phyloP scores from a whole-genome alignment of 2,329 filamentous ascomycete genomes.

The Myrmaecium sp. region DNA sequence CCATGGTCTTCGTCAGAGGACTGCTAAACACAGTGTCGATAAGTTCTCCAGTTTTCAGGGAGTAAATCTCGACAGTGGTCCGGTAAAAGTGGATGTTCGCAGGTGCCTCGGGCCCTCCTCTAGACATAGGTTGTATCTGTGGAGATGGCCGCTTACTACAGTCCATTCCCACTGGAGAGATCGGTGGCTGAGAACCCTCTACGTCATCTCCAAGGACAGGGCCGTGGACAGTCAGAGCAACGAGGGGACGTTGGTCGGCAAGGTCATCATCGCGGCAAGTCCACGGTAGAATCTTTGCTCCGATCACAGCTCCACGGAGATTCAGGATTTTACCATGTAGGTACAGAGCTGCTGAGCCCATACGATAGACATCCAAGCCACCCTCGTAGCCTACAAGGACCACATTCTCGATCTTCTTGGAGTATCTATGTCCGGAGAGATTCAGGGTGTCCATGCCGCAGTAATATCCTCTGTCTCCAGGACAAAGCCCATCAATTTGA shows the following conservation, averaged over 20 bases:
- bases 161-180: slow-evolving; percentile 14
- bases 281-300: slow-evolving; percentile 71
- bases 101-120: slow-evolving; percentile 11
- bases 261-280: slow-evolving; percentile 35
- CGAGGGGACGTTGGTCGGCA: slow-evolving; percentile 47
- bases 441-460: slow-evolving; percentile 63
- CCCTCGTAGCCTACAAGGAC: slow-evolving; percentile 67
- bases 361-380: slow-evolving; percentile 56
- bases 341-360: slow-evolving; percentile 56
- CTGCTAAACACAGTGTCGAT: slow-evolving; percentile 60
- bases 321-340: slow-evolving; percentile 55
- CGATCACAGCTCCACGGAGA: slow-evolving; percentile 60
- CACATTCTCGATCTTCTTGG: slow-evolving; percentile 37
- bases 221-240: slow-evolving; percentile 68
- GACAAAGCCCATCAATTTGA: slow-evolving; percentile 51
- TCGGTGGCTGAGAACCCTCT: slow-evolving; percentile 18
- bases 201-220: slow-evolving; percentile 40
- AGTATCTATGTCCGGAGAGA: slow-evolving; percentile 26
- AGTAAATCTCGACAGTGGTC: slow-evolving; percentile 80
- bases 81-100: slow-evolving; percentile 48
- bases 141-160: slow-evolving; percentile 18
- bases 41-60: slow-evolving; percentile 54
- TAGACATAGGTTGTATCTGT: slow-evolving; percentile 18
- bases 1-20: slow-evolving; percentile 42
- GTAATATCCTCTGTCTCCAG: slow-evolving; percentile 55